Base-by-base conservation (phyloP, 75 land plant species). In the Cupressus sempervirens region DNA sequence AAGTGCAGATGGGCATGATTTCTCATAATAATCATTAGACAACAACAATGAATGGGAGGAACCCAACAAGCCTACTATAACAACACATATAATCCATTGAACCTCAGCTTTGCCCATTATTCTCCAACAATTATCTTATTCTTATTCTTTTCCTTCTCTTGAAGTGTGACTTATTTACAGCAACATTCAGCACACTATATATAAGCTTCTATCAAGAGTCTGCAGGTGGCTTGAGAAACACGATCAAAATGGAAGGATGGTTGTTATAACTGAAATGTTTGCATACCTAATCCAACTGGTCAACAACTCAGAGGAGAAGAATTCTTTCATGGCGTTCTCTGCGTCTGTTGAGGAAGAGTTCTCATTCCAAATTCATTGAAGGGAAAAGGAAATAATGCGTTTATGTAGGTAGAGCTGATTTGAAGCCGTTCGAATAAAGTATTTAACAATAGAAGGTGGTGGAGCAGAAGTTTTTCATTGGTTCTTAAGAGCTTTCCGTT, bases 1-100 rank as follows among this genome's bases (percentile, higher is more conserved):
- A 10, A 88, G 62, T 2, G 68, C 91, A 6, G 40, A 54, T 14
- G 93, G 95, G 76, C 95, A 93, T 0, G 93, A 65, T 1, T 74
- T 50, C 11, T 82, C 70, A 76, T 93, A 93, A 88, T 93, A 92
- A 83, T 91, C 93, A 43, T 88, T 38, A 72, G 89, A 90, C 82
- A 93, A 84, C 26, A 18, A 75, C 35, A 87, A 80, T 0, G 20
- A 18, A 36, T 7, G 35, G 0, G 8, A 18, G 40, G 45, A 43
- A 76, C 45, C 18, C 3, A 10, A 50, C 1, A 50, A 50, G 53
- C 15, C n/a, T 7, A 45, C 7, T 40, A 40, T 7, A 76, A 40
- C 18, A 10, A 16, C 16, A 40, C 38, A 40, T 41, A 76, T 38
- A 38, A 38, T 76, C 35, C n/a, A 40, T 40, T 7, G n/a, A 0